A percentile compares a stretch with the other conserved stretches of the same genome.
Conservation (phyloP, 2,329 filamentous ascomycete genomes). For the Calonectria hawksworthii region DNA sequence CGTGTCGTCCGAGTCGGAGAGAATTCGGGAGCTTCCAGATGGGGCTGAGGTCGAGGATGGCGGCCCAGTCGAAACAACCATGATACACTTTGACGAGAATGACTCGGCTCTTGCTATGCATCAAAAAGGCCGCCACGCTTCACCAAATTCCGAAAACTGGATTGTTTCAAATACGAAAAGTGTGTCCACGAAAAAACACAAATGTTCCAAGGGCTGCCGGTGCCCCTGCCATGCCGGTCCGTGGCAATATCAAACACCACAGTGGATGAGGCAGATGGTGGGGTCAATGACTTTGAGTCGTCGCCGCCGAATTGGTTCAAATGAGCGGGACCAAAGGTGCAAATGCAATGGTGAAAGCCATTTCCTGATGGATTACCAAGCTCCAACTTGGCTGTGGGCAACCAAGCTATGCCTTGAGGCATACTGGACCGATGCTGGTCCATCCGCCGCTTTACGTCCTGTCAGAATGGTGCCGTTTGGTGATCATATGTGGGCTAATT, state of each 20-base stretch:
- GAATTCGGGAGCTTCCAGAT: background rate
- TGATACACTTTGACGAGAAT: no score
- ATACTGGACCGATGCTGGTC: background rate
- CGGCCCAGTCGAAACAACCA: background rate
- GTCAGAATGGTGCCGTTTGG: background rate
- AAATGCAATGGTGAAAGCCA: background rate
- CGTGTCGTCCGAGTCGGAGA: background rate
- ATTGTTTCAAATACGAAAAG: no score
- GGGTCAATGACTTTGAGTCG: background rate
- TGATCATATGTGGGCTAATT: background rate
- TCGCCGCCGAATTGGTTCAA: no score
- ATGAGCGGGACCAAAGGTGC: background rate
- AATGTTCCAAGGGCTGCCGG: background rate
- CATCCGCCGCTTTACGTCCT: background rate
- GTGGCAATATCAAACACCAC: background rate
- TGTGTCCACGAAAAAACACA: background rate
- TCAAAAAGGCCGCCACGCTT: no score
- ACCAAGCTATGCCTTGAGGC: background rate
- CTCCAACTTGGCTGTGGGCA: background rate
- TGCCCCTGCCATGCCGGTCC: background rate
- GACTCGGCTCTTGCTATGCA: background rate
- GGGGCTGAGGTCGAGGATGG: background rate
- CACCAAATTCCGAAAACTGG: no score
- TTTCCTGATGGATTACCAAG: background rate
- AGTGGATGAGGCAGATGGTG: background rate